Base-by-base conservation (phyloP, 495 filamentous ascomycete species). In the Trichoderma erinaceum region DNA sequence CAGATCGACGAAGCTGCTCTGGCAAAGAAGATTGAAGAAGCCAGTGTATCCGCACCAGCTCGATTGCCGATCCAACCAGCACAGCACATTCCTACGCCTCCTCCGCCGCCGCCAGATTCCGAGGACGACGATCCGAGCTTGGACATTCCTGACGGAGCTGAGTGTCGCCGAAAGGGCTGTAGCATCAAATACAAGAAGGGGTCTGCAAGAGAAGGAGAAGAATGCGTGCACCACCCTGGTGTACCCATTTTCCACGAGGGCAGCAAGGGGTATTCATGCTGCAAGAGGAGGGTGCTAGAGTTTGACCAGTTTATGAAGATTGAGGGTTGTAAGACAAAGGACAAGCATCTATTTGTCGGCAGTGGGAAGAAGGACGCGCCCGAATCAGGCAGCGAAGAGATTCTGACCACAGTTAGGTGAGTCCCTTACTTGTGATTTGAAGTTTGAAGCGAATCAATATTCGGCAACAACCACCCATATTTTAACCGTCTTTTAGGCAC, bases 281-380 rank as follows among this genome's bases (percentile, higher is more conserved):
- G 95, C 81, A 98, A 98, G 85, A 82, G 90, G 72, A 86, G 92
- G 23, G 95, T 99, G 64, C 82, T 99, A 29, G 95, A 99, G 75
- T 99, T 99, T 73, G 95, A 99, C 76, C 89, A 98, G 78, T 99
- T 99, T 77, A 86, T 99, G 88, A 93, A 90, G 78, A 93, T 99
- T 64, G 86, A 90, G 66, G 95, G 95, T 1, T 99, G 95, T 79
- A 86, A 87, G 73, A 90, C 89, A 38, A 94, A 92, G 76, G 81
- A 84, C 64, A 83, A 83, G 69, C 95, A 99, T 80, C 74, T 97
- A 68, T 98, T 97, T 76, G 82, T 97, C 43, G 96, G 93, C 0
- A 91, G 87, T 70, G 87, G 86, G 21, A 90, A 90, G 75, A 84
- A 87, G 74, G 78, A 83, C 84, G 84, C 84, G 71, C 61, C 70